Evolutionary conservation across 805 yeast species (phyloP), one percentile per base, ranked within the genome.

Genomic region (Yamadazyma tumulicola): DNA sequence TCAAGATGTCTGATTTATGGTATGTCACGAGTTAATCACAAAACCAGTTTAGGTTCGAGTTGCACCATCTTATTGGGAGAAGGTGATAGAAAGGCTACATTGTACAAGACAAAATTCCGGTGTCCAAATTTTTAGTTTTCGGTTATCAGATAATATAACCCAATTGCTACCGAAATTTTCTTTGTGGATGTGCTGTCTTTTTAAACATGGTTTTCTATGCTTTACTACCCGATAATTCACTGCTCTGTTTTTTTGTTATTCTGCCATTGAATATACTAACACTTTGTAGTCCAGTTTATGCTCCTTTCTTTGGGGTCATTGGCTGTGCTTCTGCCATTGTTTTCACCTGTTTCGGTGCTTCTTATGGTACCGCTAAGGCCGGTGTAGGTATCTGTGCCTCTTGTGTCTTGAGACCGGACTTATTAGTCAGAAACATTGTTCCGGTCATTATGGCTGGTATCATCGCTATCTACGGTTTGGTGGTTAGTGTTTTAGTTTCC

Each of bases 371-470:
- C 48, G 98, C 98, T 59, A 91, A 91, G 69, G 85, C 96, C 17
- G 98, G 98, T 74, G 96, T 93, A 48, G 98, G 97, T 79, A 89
- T 91, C 61, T 91, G 96, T 73, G 98, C 96, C 61, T 87, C 96
- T 48, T 85, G 95, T 69, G 96, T 89, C 43, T 74, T 91, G 62
- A 86, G 96, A 81, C 98, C 98, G 50, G 98, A 91, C 63, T 76
- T 89, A 62, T 71, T 89, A 59, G 89, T 91, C 54, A 87, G 81
- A 72, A 85, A 85, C 71, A 82, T 89, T 54, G 95, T 91, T 43
- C 98, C 98, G 47, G 97, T 93, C 52, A 80, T 91, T 71, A 91
- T 91, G 97, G 97, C 97, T 47, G 98, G 98, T 91, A 91, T 91
- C 60, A 88, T 91, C 71, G 96, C 97, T 70, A 89, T 91, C 71